These are phyloP conservation scores for Ogataea trehaloabstinens DNA, from an alignment of 805 yeast species.

Conservation along the genomic window DNA sequence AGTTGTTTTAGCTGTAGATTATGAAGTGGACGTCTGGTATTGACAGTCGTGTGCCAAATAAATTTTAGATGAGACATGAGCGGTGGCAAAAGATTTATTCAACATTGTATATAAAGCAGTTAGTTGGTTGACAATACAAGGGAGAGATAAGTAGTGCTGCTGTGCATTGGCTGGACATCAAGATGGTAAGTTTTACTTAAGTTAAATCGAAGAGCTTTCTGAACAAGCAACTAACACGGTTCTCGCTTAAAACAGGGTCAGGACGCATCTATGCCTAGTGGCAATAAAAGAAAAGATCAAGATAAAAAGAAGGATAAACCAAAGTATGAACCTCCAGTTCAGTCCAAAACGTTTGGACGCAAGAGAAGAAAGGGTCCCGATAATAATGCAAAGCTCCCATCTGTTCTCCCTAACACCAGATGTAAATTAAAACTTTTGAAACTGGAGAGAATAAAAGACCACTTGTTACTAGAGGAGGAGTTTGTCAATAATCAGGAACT, in stretches of 20 bases:
- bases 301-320: constrained; percentile 77
- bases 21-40: too few species aligned
- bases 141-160: too few species aligned
- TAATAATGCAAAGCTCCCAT: constrained; percentile 69
- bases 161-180: too few species aligned
- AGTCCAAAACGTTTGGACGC: constrained; percentile 80
- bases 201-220: background rate
- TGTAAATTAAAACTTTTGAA: constrained; percentile 88
- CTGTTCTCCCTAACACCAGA: constrained; percentile 87
- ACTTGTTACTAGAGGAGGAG: constrained; percentile 89
- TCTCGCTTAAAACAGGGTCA: constrained; percentile 25
- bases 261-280: constrained; percentile 35
- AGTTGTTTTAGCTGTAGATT: too few species aligned
- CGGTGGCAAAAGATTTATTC: constrained; percentile 1
- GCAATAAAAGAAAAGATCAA: constrained; percentile 32
- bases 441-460: constrained; percentile 96
- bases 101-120: background rate
- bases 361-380: constrained; percentile 93
- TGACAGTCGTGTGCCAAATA: too few species aligned
- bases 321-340: constrained; percentile 98
- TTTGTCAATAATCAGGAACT: constrained; percentile 93
- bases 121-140: too few species aligned
- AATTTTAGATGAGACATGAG: too few species aligned
- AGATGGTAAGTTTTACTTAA: background rate
- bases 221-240: background rate